Percentiles rank a stretch among this genome's conserved stretches.
Evolutionary conservation across 495 filamentous ascomycete species (phyloP).

Genomic region (Aspergillus coremiiformis): DNA sequence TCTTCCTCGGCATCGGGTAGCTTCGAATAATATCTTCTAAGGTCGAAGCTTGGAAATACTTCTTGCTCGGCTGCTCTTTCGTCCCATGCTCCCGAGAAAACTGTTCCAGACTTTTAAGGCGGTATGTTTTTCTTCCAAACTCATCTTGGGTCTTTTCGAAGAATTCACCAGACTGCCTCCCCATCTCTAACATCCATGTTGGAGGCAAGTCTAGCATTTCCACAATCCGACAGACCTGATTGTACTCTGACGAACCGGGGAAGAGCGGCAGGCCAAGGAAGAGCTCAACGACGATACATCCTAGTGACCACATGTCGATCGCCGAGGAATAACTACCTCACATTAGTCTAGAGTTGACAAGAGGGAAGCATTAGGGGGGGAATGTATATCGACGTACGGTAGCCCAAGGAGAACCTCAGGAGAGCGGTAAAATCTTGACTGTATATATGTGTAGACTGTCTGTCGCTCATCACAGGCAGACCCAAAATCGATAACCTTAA

Average conservation of each 20-base stretch:
- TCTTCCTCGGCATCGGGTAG: constrained; percentile 97
- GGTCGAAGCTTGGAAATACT: constrained; percentile 92
- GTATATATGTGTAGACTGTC: constrained; percentile 99
- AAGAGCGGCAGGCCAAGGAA: constrained; percentile 94
- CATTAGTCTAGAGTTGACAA: constrained; percentile 10
- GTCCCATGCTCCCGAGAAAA: constrained; percentile 91
- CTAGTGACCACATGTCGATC: constrained; percentile 99
- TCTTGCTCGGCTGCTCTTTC: constrained; percentile 99
- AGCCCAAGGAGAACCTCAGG: constrained; percentile 91
- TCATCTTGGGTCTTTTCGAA: constrained; percentile 94
- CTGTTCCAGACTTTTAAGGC: constrained; percentile 93
- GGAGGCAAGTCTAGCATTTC: constrained; percentile 97
- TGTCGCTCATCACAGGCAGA: constrained; percentile 98
- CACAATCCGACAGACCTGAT: constrained; percentile 93
- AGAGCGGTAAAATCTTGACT: constrained; percentile 96
- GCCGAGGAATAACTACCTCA: constrained; percentile 78
- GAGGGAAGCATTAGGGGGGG: background rate
- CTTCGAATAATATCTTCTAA: constrained; percentile 94
- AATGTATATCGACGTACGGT: constrained; percentile 46
- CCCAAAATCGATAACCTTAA: constrained; percentile 99
- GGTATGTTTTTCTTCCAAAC: constrained; percentile 81
- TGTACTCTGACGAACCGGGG: constrained; percentile 97
- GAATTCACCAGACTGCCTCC: constrained; percentile 95
- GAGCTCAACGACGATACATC: constrained; percentile 97
- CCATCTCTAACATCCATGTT: constrained; percentile 99